Percentiles rank a stretch among this genome's conserved stretches.
phyloP scores from a whole-genome alignment of 139 green algal species.

The Gonium pectorale region DNA sequence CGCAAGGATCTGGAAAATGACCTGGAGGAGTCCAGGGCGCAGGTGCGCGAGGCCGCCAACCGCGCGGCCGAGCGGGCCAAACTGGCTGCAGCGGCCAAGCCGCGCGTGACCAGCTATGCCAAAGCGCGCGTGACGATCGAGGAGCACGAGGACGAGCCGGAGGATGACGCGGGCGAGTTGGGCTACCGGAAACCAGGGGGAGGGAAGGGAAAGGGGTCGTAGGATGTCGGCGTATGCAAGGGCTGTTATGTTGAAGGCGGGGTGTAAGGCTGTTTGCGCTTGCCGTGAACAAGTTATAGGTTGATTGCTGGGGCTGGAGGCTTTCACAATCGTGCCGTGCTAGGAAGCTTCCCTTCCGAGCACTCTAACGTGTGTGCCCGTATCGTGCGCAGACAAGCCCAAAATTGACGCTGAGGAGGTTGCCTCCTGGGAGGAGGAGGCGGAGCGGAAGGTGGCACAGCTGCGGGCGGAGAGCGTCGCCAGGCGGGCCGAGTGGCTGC shows the following conservation, averaged over 20 bases:
- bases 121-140: conserved; percentile 30
- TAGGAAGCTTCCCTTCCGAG: too few species aligned
- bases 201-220: too few species aligned
- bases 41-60: background rate
- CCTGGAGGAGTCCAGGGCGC: background rate
- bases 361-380: too few species aligned
- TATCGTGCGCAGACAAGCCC: conserved; percentile 5
- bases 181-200: too few species aligned
- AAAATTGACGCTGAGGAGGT: background rate
- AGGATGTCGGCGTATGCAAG: too few species aligned
- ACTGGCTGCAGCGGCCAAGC: conserved; percentile 1
- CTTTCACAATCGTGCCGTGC: too few species aligned
- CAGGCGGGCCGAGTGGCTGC: background rate
- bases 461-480: background rate
- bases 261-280: too few species aligned
- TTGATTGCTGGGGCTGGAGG: too few species aligned
- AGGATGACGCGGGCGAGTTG: conserved; percentile 36
- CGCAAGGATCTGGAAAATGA: conserved; percentile 17
- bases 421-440: background rate
- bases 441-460: background rate
- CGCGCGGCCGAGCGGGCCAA: background rate
- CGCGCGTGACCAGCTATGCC: conserved; percentile 43
- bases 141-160: conserved; percentile 43
- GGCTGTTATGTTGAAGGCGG: too few species aligned
- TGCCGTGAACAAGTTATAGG: too few species aligned